Percentiles rank a stretch among this genome's conserved stretches.
Evolutionary conservation across 2,329 filamentous ascomycete genomes (phyloP).

Genomic region (Sporothrix pseudoabietina): DNA sequence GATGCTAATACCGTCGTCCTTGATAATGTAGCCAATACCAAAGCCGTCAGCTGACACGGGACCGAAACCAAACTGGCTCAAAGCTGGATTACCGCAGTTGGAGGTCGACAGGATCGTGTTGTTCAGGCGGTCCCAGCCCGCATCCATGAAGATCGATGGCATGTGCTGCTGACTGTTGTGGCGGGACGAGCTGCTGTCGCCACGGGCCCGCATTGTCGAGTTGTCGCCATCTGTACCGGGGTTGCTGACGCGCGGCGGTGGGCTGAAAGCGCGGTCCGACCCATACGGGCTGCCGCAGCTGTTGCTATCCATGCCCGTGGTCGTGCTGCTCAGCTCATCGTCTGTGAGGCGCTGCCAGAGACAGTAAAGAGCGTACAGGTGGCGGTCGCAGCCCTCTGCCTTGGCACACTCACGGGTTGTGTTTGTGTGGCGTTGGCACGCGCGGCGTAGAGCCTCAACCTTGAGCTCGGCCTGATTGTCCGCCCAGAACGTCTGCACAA

Average conservation of each 20-base stretch:
- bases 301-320: constrained; percentile 43
- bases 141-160: constrained; percentile 81
- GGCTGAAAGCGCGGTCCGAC: constrained; percentile 64
- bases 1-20: constrained; percentile 86
- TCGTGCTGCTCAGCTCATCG: constrained; percentile 60
- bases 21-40: constrained; percentile 98
- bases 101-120: constrained; percentile 92
- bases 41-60: constrained; percentile 93
- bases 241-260: constrained; percentile 38
- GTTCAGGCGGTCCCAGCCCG: constrained; percentile 93
- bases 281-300: constrained; percentile 26
- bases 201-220: constrained; percentile 27
- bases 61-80: constrained; percentile 95
- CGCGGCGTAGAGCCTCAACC: constrained; percentile 79
- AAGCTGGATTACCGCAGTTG: constrained; percentile 96
- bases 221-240: constrained; percentile 18
- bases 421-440: constrained; percentile 78
- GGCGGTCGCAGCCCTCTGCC: constrained; percentile 86
- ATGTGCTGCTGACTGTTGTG: constrained; percentile 44
- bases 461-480: constrained; percentile 82
- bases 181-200: constrained; percentile 36
- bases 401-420: constrained; percentile 85
- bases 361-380: constrained; percentile 90
- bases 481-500: constrained; percentile 92
- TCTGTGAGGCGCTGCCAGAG: constrained; percentile 92